A percentile compares a stretch with the other conserved stretches of the same genome.
These are phyloP conservation scores for Stentor coeruleus DNA, from an alignment of 73 alveolate species.

Conservation along the genomic window DNA sequence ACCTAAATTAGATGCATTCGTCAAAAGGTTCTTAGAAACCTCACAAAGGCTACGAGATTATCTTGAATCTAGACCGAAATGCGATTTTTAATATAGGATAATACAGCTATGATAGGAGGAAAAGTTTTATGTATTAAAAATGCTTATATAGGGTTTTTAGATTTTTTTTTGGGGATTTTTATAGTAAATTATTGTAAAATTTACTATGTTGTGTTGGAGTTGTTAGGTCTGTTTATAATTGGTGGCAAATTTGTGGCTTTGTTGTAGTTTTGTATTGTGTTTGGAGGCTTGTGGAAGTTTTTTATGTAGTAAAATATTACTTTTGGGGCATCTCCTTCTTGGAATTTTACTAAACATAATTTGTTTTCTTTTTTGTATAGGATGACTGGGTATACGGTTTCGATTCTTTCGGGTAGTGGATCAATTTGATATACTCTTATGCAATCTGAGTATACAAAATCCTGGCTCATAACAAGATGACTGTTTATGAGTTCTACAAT, in stretches of 20 bases:
- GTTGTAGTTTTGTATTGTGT: not conserved
- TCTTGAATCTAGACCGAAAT: not conserved
- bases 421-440: slow-evolving; percentile 14
- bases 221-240: no score
- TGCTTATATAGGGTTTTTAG: no score
- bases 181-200: no score
- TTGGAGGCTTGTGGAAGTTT: not conserved
- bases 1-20: not conserved
- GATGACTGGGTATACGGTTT: slow-evolving; percentile 5
- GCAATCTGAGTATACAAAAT: not conserved
- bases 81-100: no score
- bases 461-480: not conserved
- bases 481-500: not conserved
- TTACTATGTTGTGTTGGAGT: no score
- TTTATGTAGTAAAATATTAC: slow-evolving; percentile 16
- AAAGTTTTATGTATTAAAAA: no score
- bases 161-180: no score
- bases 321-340: not conserved
- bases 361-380: not conserved
- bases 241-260: not conserved
- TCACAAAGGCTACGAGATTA: not conserved
- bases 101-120: no score
- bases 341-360: not conserved
- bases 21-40: not conserved
- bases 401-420: not conserved